phyloP scores from a whole-genome alignment of 1,284 basidiomycete genomes.

The Ustilago trichophora region DNA sequence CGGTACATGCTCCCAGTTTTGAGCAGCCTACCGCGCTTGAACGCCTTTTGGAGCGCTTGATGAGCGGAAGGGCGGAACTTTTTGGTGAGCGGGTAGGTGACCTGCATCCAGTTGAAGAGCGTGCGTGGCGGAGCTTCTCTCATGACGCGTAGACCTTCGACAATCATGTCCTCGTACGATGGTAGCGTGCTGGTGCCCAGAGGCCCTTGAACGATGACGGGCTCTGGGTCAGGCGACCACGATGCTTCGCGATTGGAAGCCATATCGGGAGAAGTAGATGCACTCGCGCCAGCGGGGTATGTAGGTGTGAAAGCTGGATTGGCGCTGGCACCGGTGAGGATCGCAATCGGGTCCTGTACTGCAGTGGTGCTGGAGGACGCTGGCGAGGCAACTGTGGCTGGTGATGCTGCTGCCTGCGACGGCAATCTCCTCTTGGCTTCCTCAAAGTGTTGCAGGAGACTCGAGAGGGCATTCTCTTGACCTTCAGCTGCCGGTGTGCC shows the following conservation, averaged over 20 bases:
- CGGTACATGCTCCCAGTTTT: slow-evolving; percentile 61
- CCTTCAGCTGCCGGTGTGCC: slow-evolving; percentile 7
- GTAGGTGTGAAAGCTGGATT: slow-evolving; percentile 33
- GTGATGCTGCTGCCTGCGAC: slow-evolving; percentile 5
- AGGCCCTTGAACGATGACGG: slow-evolving; percentile 46
- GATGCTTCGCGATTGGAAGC: slow-evolving; percentile 4
- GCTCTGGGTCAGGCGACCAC: slow-evolving; percentile 37
- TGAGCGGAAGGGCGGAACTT: slow-evolving; percentile 65
- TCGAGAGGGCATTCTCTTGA: slow-evolving; percentile 20
- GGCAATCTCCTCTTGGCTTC: slow-evolving; percentile 31
- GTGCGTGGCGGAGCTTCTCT: slow-evolving; percentile 55
- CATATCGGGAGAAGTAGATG: background rate
- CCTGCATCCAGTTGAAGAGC: slow-evolving; percentile 61
- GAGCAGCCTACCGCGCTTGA: slow-evolving; percentile 61
- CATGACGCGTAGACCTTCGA: slow-evolving; percentile 55
- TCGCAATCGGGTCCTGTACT: slow-evolving; percentile 31
- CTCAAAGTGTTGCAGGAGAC: slow-evolving; percentile 37
- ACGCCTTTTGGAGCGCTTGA: slow-evolving; percentile 63
- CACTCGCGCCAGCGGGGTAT: slow-evolving; percentile 5
- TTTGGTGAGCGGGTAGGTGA: slow-evolving; percentile 60
- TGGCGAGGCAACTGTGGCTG: background rate
- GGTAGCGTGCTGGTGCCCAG: slow-evolving; percentile 54
- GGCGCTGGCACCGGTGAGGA: slow-evolving; percentile 44
- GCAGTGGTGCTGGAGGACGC: background rate
- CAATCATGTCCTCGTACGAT: slow-evolving; percentile 63